Percentiles rank a stretch among this genome's conserved stretches.
Conservation (phyloP, 2,329 filamentous ascomycete species). For the Aspergillus tamarii region DNA sequence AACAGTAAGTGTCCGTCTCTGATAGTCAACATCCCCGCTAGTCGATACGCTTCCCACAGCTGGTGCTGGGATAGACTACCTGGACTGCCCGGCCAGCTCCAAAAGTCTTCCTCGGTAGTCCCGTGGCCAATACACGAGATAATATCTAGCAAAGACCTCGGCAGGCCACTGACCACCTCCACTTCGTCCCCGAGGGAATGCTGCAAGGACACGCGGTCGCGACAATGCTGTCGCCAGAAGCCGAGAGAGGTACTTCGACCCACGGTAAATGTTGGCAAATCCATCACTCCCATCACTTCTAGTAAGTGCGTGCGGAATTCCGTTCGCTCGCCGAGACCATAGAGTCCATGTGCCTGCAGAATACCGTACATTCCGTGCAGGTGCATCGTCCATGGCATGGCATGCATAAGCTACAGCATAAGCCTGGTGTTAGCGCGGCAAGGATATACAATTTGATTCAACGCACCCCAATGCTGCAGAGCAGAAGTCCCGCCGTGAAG, state of each 20-base stretch:
- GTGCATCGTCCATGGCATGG: constrained; percentile 36
- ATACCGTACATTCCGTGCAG: constrained; percentile 37
- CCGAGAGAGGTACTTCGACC: constrained; percentile 31
- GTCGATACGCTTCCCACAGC: constrained; percentile 34
- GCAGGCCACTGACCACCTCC: constrained; percentile 34
- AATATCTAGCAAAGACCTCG: constrained; percentile 31
- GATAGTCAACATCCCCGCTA: constrained; percentile 31
- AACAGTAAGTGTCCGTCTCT: constrained; percentile 16
- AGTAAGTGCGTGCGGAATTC: constrained; percentile 30
- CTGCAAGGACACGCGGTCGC: constrained; percentile 10
- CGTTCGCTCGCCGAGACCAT: constrained; percentile 1
- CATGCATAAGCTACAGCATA: constrained; percentile 30
- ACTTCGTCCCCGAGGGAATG: constrained; percentile 7
- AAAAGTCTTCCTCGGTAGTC: constrained; percentile 31
- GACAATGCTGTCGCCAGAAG: constrained; percentile 34
- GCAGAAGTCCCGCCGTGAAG: constrained; percentile 31
- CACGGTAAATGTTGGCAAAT: constrained; percentile 30
- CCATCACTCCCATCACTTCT: constrained; percentile 39
- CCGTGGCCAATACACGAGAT: constrained; percentile 29
- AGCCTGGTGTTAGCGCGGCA: background rate
- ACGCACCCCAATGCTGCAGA: constrained; percentile 38
- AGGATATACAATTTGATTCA: background rate
- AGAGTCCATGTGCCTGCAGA: constrained; percentile 23
- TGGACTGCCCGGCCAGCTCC: constrained; percentile 32
- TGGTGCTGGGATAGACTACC: constrained; percentile 32